A percentile compares a stretch with the other conserved stretches of the same genome.
These are phyloP conservation scores for Fusarium aywerte DNA, from an alignment of 2,329 filamentous ascomycete genomes.

Conservation along the genomic window DNA sequence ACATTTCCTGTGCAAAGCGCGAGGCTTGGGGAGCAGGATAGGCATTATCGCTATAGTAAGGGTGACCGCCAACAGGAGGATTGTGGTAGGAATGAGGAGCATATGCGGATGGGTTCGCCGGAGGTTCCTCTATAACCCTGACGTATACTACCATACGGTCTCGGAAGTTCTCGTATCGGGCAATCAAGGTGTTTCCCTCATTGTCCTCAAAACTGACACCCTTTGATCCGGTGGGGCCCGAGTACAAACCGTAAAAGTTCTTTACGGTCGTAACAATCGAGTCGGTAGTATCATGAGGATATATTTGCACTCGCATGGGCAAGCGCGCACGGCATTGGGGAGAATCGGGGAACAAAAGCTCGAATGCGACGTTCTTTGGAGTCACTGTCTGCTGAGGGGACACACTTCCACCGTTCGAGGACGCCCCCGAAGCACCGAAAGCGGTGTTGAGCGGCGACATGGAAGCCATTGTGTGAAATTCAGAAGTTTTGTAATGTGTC, in stretches of 20 bases:
- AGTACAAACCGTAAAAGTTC: conserved; percentile 98
- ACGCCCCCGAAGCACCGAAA: conserved; percentile 49
- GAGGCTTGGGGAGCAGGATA: conserved; percentile 60
- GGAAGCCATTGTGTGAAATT: conserved; percentile 57
- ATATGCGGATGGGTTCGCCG: conserved; percentile 57
- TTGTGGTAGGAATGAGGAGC: conserved; percentile 65
- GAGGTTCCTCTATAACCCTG: conserved; percentile 76
- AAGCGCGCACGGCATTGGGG: conserved; percentile 78
- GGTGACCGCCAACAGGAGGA: conserved; percentile 61
- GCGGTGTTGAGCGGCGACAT: conserved; percentile 57
- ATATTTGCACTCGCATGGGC: conserved; percentile 91
- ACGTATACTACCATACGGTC: conserved; percentile 96
- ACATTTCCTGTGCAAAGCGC: conserved; percentile 69
- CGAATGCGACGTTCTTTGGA: conserved; percentile 82
- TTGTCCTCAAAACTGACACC: conserved; percentile 97
- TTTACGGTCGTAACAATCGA: conserved; percentile 98
- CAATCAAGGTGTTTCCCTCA: conserved; percentile 89
- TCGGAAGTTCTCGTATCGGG: conserved; percentile 93
- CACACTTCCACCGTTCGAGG: conserved; percentile 57
- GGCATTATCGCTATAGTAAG: conserved; percentile 64
- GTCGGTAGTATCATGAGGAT: conserved; percentile 94
- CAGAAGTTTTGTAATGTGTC: conserved; percentile 42
- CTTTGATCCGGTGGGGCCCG: conserved; percentile 73
- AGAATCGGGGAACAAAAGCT: conserved; percentile 75
- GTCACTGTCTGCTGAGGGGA: conserved; percentile 60